Evolutionary conservation across 78 protist species (phyloP), one percentile per base, ranked within the genome.

Genomic region (Tieghemostelium lacteum): DNA sequence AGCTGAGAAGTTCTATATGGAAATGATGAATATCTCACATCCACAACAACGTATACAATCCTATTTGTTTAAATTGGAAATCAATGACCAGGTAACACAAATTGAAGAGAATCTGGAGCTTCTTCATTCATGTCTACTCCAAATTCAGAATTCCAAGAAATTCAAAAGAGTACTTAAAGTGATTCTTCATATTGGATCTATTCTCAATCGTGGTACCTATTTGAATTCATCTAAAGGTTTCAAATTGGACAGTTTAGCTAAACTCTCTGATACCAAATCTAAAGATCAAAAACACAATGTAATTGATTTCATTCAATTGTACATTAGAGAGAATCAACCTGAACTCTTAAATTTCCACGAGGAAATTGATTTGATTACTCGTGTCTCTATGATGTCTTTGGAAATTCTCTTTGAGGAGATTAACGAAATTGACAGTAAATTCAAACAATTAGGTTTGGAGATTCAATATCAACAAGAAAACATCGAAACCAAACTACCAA

Each of bases 201-300:
- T 83, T 17, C 75, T 83, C 61, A 83, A 83, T 42, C 91, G 91
- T 69, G 91, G 91, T 14, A 55, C 91, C 57, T 83, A 83, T 17
- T 54, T 83, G 34, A 69, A 66, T 29, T 58, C 77, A n/a, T 50
- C 64, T 2, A 66, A 69, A 61, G 91, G 91, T n/a, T 83, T 83
- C 63, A 37, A 63, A 14, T 19, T 83, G 1, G 91, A 83, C 69
- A 57, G 72, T 22, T 36, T 83, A 5, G 36, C 78, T 17, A 83
- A 83, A 58, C 57, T 83, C 1, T 67, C 91, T 40, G 91, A 83
- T 63, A 83, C 91, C 16, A 83, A 83, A 26, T 28, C 54, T 3
- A 69, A 70, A 24, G 91, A 83, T 40, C 75, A 83, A 57, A 83
- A 83, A 58, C 91, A 83, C 65, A 69, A 76, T 4, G 91, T 83